Evolutionary conservation across 2,329 filamentous ascomycete genomes (phyloP).

Genomic region (Pyricularia sp.): DNA sequence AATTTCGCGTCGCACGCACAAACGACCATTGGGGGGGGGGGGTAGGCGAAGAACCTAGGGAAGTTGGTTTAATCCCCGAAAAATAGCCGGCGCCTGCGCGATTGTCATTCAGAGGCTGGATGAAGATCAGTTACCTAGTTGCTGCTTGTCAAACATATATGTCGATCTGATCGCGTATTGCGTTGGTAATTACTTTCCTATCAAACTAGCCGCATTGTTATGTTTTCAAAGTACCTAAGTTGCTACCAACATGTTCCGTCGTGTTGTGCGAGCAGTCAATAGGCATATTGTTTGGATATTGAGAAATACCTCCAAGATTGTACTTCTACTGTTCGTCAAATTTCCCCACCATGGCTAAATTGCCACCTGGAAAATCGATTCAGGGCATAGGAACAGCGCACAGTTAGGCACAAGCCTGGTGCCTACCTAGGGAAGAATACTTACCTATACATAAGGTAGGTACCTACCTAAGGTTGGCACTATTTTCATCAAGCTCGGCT

Average conservation of each 20-base stretch:
- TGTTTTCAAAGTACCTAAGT: neutral
- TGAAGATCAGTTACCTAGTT: too few species aligned
- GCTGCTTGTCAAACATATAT: neutral
- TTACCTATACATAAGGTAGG: too few species aligned
- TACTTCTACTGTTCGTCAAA: neutral
- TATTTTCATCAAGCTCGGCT: too few species aligned
- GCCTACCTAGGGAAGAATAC: too few species aligned
- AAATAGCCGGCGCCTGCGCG: neutral
- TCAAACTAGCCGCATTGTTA: neutral
- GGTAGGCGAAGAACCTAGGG: neutral
- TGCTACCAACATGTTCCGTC: neutral
- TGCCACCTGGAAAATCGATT: neutral
- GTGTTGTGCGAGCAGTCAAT: neutral
- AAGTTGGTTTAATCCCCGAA: neutral
- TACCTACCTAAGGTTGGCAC: too few species aligned
- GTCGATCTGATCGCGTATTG: neutral
- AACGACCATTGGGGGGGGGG: neutral
- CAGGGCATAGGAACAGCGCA: too few species aligned
- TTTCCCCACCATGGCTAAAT: neutral
- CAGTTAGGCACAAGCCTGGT: too few species aligned
- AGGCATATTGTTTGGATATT: too few species aligned
- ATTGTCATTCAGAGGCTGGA: neutral
- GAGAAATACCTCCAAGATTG: neutral
- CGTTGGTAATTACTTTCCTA: neutral
- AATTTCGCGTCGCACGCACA: conserved; percentile 3